Evolutionary conservation across 2,329 filamentous ascomycete genomes (phyloP), one percentile per base, ranked within the genome.

Genomic region (Paramyrothecium roridum): DNA sequence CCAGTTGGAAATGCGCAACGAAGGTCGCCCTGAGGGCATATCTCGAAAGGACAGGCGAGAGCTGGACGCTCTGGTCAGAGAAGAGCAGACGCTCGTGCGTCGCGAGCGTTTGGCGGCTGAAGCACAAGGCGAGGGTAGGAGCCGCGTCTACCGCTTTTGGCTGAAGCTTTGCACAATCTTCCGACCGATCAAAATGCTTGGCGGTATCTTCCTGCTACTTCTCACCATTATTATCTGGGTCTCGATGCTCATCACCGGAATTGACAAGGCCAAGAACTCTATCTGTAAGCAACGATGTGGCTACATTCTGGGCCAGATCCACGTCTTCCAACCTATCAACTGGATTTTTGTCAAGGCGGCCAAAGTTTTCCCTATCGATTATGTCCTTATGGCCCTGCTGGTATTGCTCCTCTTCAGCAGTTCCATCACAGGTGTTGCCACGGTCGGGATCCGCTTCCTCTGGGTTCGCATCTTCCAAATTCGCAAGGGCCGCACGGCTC

Each of bases 251-350:
- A 89, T 98, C 68, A 98, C 93, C 0, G 89, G 87, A 62, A 92
- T 98, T 66, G 95, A 99, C 82, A 98, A 98, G 77, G 91, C 92
- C 37, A 93, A 89, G 72, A 97, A 98, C 76, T 97, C 93, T 3
- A 78, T 96, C 59, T 99, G 95, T 82, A 93, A 95, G 71, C 79
- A 86, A 56, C 87, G 85, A 64, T 99, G 95, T 69, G 95, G 95
- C 59, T 99, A 97, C 73, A 90, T 98, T 51, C 81, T 99, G 4
- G 91, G 87, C 47, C 82, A 80, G 67, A 89, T 96, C 70, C 91
- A 96, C 70, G 86, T 98, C 63, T 96, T 97, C 78, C 95, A 99
- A 70, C 95, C 95, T 1, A 79, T 97, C 67, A 98, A 99, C 76
- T 96, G 88, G 83, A 78, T 96, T 55, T 73, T 74, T 54, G 86